phyloP scores from a whole-genome alignment of 176 grass and related monocot species.

The Paspalum vaginatum region DNA sequence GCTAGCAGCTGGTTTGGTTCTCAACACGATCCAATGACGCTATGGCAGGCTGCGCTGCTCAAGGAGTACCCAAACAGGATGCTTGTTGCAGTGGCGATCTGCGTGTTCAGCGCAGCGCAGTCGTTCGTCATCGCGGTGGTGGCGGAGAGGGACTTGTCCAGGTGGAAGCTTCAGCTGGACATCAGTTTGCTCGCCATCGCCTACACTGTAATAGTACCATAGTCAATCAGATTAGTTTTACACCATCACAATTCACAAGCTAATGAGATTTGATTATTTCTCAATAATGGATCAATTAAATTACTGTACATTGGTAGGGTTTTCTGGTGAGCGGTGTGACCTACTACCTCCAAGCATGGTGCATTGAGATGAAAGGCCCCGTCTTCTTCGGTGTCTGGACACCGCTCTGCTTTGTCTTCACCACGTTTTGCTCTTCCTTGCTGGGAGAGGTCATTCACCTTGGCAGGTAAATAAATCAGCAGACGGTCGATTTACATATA shows the following conservation, averaged over 20 bases:
- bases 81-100: slow-evolving; percentile 49
- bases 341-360: slow-evolving; percentile 60
- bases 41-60: slow-evolving; percentile 58
- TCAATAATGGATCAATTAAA: background rate
- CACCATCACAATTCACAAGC: no score
- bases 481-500: background rate
- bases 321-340: slow-evolving; percentile 43
- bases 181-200: background rate
- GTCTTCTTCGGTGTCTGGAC: slow-evolving; percentile 16
- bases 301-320: slow-evolving; percentile 31
- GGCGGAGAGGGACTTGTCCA: slow-evolving; percentile 21
- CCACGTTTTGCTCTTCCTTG: slow-evolving; percentile 32
- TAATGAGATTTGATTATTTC: no score
- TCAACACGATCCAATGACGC: background rate
- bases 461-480: background rate
- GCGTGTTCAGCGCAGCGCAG: slow-evolving; percentile 57
- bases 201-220: background rate
- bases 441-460: slow-evolving; percentile 22
- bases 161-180: background rate
- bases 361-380: background rate
- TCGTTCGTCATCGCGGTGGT: slow-evolving; percentile 37
- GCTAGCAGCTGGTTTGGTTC: no score
- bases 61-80: slow-evolving; percentile 66
- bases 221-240: no score
- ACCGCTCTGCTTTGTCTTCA: slow-evolving; percentile 4